Percentiles rank a stretch among this genome's conserved stretches.
Conservation (phyloP, 169 alveolate genomes). For the Plasmodium vivax region DNA sequence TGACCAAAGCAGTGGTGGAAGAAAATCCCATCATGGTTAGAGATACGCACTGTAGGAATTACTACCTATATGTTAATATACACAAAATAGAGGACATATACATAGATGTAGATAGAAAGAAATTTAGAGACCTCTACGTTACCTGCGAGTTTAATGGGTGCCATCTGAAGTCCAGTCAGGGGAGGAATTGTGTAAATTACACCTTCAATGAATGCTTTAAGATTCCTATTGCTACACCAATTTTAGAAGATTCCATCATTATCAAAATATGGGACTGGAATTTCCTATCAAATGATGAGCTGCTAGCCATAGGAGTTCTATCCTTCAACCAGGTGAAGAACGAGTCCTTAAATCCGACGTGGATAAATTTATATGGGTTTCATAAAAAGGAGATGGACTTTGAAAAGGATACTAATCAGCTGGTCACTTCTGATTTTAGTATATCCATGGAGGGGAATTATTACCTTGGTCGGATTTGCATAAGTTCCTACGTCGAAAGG, state of each 20-base stretch:
- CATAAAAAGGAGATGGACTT: conserved; percentile 78
- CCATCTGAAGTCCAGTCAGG: conserved; percentile 85
- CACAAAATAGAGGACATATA: conserved; percentile 89
- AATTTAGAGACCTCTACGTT: conserved; percentile 85
- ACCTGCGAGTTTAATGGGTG: conserved; percentile 93
- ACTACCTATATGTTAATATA: conserved; percentile 88
- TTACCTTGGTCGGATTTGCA: conserved; percentile 90
- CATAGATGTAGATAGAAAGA: conserved; percentile 77
- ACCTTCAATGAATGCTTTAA: conserved; percentile 92
- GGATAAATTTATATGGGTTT: conserved; percentile 92
- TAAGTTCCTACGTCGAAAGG: conserved; percentile 90
- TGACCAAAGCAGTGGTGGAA: conserved; percentile 80
- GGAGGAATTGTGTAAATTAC: conserved; percentile 83
- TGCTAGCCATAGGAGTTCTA: conserved; percentile 84
- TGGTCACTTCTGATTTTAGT: conserved; percentile 49
- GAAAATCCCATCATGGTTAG: conserved; percentile 45
- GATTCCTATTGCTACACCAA: conserved; percentile 91
- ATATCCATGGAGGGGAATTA: conserved; percentile 76
- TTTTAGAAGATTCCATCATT: conserved; percentile 90
- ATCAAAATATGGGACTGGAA: conserved; percentile 90
- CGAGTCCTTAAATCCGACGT: conserved; percentile 82
- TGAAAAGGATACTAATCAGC: conserved; percentile 59
- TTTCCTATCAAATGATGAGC: conserved; percentile 57
- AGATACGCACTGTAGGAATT: conserved; percentile 76
- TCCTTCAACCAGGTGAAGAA: conserved; percentile 85